Percentiles rank a stretch among this genome's conserved stretches.
These are phyloP conservation scores for Colletotrichum acutatum DNA, from an alignment of 2,329 filamentous ascomycete genomes.

Conservation along the genomic window DNA sequence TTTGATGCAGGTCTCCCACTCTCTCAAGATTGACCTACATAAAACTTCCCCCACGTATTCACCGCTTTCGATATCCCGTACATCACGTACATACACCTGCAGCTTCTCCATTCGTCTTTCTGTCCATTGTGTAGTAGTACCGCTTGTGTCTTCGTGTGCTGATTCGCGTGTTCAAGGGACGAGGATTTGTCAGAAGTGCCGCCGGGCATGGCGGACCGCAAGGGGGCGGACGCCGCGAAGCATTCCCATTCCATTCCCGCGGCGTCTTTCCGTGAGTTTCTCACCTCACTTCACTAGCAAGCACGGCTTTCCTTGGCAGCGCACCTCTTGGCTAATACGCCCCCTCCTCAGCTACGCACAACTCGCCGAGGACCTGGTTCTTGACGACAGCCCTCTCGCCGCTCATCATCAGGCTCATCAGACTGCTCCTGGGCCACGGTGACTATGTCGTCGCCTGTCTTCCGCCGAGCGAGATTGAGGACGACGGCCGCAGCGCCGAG, in stretches of 20 bases:
- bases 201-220: slow-evolving; percentile 35
- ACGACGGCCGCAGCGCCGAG: slow-evolving; percentile 79
- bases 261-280: slow-evolving; percentile 62
- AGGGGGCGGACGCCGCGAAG: slow-evolving; percentile 23
- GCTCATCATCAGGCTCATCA: slow-evolving; percentile 83
- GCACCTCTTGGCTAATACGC: background rate
- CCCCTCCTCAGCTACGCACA: slow-evolving; percentile 66
- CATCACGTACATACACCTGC: background rate
- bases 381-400: slow-evolving; percentile 88
- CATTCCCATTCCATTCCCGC: slow-evolving; percentile 52
- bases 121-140: slow-evolving; percentile 7
- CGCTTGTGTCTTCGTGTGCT: background rate
- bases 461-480: slow-evolving; percentile 80
- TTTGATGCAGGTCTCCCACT: slow-evolving; percentile 4
- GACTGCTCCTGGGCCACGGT: slow-evolving; percentile 86
- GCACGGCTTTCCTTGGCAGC: slow-evolving; percentile 17
- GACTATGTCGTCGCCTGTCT: slow-evolving; percentile 91
- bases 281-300: slow-evolving; percentile 42
- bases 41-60: background rate
- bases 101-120: background rate
- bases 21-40: background rate
- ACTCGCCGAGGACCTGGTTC: slow-evolving; percentile 90
- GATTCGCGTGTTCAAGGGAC: slow-evolving; percentile 7
- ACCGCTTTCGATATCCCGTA: background rate
- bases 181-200: slow-evolving; percentile 3